phyloP scores from a whole-genome alignment of 768 basidiomycete species.

The Termitomyces titanicus region DNA sequence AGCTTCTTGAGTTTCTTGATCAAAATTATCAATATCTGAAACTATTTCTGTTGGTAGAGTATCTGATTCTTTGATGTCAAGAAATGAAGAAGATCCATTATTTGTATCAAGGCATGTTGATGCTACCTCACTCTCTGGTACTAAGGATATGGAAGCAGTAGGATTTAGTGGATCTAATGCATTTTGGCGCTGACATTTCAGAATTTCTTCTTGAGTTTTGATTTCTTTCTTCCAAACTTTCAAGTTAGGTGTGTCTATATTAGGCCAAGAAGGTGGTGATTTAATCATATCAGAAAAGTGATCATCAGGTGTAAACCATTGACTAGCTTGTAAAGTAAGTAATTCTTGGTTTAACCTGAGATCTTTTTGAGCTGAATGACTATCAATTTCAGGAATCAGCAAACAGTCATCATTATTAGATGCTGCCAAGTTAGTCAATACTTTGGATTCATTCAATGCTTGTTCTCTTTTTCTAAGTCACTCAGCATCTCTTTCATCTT shows the following conservation, averaged over 20 bases:
- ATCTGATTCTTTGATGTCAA: no score
- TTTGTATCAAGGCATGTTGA: background rate
- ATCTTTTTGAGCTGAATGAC: background rate
- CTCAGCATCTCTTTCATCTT: slow-evolving; percentile 33
- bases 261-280: background rate
- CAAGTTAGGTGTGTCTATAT: background rate
- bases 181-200: background rate
- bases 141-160: background rate
- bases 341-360: background rate
- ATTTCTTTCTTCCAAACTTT: background rate
- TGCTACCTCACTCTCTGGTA: background rate
- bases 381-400: background rate
- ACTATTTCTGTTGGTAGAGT: background rate
- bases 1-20: background rate
- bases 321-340: background rate
- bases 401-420: background rate
- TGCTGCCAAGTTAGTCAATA: background rate
- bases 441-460: background rate
- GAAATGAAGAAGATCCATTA: no score
- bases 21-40: background rate
- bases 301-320: background rate
- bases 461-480: slow-evolving; percentile 11
- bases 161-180: background rate
- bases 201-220: background rate
- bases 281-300: background rate